These are phyloP conservation scores for Vicia faba DNA, from an alignment of 306 rosid species.

Conservation along the genomic window DNA sequence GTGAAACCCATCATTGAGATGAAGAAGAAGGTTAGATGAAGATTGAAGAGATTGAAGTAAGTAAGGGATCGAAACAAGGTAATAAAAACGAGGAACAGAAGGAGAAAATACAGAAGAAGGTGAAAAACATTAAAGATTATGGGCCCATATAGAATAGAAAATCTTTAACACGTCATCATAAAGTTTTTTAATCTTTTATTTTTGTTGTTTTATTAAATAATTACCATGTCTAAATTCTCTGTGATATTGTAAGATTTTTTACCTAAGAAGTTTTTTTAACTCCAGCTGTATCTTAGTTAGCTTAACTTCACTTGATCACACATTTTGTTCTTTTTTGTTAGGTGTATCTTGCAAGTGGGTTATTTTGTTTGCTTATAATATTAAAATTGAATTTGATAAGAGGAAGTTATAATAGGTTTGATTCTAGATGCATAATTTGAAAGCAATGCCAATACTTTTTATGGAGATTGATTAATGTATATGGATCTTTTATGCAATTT, in stretches of 20 bases:
- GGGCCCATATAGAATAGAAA: slow-evolving; percentile 40
- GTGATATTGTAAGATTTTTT: slow-evolving; percentile 4
- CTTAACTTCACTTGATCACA: background rate
- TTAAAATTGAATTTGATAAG: slow-evolving; percentile 1
- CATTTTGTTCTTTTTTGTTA: background rate
- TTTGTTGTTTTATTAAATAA: background rate
- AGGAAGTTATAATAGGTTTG: background rate
- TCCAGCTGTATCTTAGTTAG: slow-evolving; percentile 4
- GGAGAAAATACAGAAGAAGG: slow-evolving; percentile 21
- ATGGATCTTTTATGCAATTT: background rate
- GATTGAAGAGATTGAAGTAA: slow-evolving; percentile 36
- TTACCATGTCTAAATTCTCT: background rate
- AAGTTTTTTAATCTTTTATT: slow-evolving; percentile 13
- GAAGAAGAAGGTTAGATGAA: slow-evolving; percentile 32
- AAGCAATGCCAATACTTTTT: background rate
- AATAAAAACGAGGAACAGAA: slow-evolving; percentile 10
- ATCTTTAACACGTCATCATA: slow-evolving; percentile 50
- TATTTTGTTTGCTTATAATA: slow-evolving; percentile 3
- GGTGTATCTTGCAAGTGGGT: slow-evolving; percentile 2
- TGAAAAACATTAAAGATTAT: slow-evolving; percentile 19
- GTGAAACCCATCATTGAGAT: slow-evolving; percentile 30
- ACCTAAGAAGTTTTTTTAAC: background rate
- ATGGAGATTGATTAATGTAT: background rate
- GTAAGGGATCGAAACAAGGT: slow-evolving; percentile 34
- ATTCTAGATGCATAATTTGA: background rate